Evolutionary conservation across 306 rosid species (phyloP).

Genomic region (Ceratonia siliqua): DNA sequence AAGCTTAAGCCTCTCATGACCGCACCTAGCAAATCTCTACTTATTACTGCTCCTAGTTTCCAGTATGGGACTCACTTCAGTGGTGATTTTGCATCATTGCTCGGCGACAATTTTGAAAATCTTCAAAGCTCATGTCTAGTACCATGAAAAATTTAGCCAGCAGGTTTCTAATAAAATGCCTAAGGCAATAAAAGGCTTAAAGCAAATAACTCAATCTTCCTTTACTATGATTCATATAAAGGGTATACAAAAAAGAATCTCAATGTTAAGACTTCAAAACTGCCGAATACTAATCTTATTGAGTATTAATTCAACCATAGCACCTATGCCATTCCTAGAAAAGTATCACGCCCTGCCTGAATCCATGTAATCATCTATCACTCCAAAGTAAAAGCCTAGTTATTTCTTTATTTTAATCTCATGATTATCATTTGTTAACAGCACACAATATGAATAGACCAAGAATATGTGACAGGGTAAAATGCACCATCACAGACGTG

Average conservation of each 20-base stretch:
- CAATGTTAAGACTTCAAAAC: background rate
- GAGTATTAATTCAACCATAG: background rate
- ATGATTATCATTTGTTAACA: background rate
- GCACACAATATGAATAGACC: background rate
- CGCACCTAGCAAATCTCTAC: background rate
- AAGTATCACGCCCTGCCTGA: conserved; percentile 4
- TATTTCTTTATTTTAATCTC: background rate
- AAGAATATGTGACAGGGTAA: conserved; percentile 1
- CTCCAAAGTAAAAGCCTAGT: background rate
- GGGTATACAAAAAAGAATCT: background rate
- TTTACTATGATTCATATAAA: background rate
- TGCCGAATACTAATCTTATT: background rate
- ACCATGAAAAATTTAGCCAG: background rate
- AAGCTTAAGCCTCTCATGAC: background rate
- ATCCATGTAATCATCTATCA: background rate
- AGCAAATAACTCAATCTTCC: background rate
- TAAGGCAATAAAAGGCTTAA: background rate
- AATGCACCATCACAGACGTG: background rate
- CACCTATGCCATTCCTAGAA: background rate
- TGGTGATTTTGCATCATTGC: background rate
- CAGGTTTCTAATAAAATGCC: too few relatives aligned
- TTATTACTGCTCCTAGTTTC: conserved; percentile 3
- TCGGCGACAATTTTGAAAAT: background rate
- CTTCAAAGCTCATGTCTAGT: background rate
- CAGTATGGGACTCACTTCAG: background rate